Percentiles rank a stretch among this genome's conserved stretches.
These are phyloP conservation scores for Condylostoma magnum DNA, from an alignment of 169 alveolate species.

Conservation along the genomic window DNA sequence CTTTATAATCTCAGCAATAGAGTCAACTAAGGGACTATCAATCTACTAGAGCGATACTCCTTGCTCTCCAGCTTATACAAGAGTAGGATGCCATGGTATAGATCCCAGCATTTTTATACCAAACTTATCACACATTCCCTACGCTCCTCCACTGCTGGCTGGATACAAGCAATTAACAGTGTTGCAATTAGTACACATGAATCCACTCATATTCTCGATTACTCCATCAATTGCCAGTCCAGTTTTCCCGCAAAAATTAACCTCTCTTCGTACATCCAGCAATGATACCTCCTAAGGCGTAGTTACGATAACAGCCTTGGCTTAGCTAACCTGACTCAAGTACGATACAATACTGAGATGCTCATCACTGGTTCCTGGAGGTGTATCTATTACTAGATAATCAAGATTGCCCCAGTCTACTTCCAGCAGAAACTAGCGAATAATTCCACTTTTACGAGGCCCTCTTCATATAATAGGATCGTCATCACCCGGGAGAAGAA, in stretches of 20 bases:
- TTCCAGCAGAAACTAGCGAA: conserved; percentile 95
- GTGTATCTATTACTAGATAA: conserved; percentile 96
- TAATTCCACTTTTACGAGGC: conserved; percentile 96
- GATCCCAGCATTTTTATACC: conserved; percentile 29
- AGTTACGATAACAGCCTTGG: conserved; percentile 70
- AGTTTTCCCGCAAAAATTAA: conserved; percentile 91
- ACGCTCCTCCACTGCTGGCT: conserved; percentile 48
- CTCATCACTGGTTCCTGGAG: conserved; percentile 99
- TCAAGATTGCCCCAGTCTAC: conserved; percentile 98
- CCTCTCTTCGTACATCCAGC: conserved; percentile 92
- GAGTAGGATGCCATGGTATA: too few species aligned
- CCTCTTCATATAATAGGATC: conserved; percentile 99
- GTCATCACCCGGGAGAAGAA: conserved; percentile 90
- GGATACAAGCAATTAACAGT: neutral
- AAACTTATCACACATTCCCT: conserved; percentile 44
- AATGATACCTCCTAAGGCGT: conserved; percentile 91
- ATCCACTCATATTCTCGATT: conserved; percentile 95
- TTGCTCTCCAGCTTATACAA: too few species aligned
- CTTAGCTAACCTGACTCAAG: conserved; percentile 71
- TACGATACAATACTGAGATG: conserved; percentile 93
- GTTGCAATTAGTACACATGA: conserved; percentile 67
- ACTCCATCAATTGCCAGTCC: conserved; percentile 91
- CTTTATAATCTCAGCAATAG: too few species aligned
- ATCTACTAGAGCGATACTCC: too few species aligned
- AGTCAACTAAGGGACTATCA: too few species aligned